Conservation (phyloP, 1,284 basidiomycete genomes). For the Leccinum pseudoinsigne region DNA sequence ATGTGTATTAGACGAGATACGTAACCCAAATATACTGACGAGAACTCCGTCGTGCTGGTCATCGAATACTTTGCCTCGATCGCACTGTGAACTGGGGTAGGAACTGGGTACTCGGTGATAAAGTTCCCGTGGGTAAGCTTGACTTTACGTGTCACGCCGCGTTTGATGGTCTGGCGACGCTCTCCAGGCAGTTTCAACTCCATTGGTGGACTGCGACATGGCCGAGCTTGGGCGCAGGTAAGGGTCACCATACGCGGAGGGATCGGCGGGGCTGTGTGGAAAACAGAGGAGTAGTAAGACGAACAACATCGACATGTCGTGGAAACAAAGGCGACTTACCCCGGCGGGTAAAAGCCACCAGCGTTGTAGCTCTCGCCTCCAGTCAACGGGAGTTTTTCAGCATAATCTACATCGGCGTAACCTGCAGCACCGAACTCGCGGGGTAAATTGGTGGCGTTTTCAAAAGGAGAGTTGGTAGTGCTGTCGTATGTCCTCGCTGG, state of each 20-base stretch:
- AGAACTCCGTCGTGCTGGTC: slow-evolving; percentile 80
- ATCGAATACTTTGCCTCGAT: slow-evolving; percentile 80
- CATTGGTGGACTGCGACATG: slow-evolving; percentile 62
- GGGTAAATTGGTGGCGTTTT: slow-evolving; percentile 56
- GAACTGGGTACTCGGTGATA: slow-evolving; percentile 89
- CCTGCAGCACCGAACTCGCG: slow-evolving; percentile 48
- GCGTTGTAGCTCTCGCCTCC: slow-evolving; percentile 51
- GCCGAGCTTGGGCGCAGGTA: slow-evolving; percentile 63
- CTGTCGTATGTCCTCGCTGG: slow-evolving; percentile 40
- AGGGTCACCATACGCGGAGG: slow-evolving; percentile 65
- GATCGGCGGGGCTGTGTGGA: slow-evolving; percentile 49
- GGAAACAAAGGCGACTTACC: slow-evolving; percentile 42
- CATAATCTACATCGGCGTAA: slow-evolving; percentile 63
- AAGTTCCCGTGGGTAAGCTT: slow-evolving; percentile 93
- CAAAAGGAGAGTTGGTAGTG: slow-evolving; percentile 44
- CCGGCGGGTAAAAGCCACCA: slow-evolving; percentile 67
- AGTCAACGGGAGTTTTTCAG: slow-evolving; percentile 74
- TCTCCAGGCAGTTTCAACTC: slow-evolving; percentile 74
- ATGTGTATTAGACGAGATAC: slow-evolving; percentile 7
- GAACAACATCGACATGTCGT: neutral
- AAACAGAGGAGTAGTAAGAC: neutral
- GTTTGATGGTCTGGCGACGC: slow-evolving; percentile 90
- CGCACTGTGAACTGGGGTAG: slow-evolving; percentile 83
- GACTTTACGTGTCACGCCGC: slow-evolving; percentile 92
- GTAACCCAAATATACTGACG: slow-evolving; percentile 50